Evolutionary conservation across 108 stramenopile species (phyloP).

Genomic region (Discostella pseudostelligera): DNA sequence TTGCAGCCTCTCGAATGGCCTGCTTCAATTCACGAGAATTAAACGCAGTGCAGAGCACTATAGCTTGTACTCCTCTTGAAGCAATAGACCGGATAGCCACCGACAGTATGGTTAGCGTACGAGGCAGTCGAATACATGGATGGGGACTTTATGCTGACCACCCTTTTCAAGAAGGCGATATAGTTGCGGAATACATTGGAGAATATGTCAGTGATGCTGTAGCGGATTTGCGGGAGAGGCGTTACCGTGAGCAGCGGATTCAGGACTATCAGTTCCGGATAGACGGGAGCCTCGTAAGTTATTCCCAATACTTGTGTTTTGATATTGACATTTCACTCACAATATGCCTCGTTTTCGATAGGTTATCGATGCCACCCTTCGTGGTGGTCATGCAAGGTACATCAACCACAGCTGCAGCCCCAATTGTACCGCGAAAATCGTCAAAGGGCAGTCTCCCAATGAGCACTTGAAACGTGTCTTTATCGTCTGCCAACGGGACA

Average conservation of each 20-base stretch:
- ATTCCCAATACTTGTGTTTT: neutral
- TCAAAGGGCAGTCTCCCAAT: conserved; percentile 59
- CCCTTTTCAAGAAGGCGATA: conserved; percentile 68
- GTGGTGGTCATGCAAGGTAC: conserved; percentile 89
- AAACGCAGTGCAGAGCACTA: conserved; percentile 33
- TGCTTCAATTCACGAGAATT: conserved; percentile 48
- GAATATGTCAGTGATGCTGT: conserved; percentile 86
- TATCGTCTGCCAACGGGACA: conserved; percentile 85
- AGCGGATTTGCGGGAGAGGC: conserved; percentile 83
- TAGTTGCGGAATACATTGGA: conserved; percentile 96
- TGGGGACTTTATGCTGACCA: conserved; percentile 85
- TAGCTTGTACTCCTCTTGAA: conserved; percentile 30
- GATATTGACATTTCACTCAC: neutral
- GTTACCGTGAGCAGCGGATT: conserved; percentile 80
- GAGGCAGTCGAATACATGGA: conserved; percentile 75
- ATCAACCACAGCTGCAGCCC: conserved; percentile 98
- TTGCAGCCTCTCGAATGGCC: conserved; percentile 60
- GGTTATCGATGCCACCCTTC: conserved; percentile 92
- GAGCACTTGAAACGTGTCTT: conserved; percentile 78
- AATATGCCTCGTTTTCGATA: neutral
- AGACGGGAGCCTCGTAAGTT: conserved; percentile 58
- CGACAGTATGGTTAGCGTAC: conserved; percentile 62
- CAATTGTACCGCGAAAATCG: conserved; percentile 88
- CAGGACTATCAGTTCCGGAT: conserved; percentile 96
- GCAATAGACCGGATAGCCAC: conserved; percentile 24